A percentile compares a stretch with the other conserved stretches of the same genome.
phyloP scores from a whole-genome alignment of 1,284 basidiomycete species.

The Trametes hirsuta region DNA sequence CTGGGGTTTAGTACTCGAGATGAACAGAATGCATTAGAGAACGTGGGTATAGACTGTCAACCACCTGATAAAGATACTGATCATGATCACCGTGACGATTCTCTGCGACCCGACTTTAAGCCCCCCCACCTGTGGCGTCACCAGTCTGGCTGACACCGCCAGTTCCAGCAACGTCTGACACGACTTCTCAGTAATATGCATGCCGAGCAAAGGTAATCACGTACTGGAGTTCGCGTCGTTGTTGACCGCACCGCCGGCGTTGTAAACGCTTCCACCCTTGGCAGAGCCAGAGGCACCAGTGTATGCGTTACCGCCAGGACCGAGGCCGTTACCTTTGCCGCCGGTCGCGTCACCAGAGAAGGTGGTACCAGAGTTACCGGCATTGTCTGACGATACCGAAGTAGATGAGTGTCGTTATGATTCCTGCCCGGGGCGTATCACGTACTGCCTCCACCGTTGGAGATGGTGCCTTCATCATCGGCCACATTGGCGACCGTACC shows the following conservation, averaged over 20 bases:
- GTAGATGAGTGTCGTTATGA: background rate
- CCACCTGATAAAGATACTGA: conserved; percentile 18
- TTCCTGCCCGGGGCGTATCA: background rate
- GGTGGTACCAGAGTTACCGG: conserved; percentile 28
- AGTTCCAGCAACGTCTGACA: conserved; percentile 19
- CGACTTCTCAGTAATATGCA: background rate
- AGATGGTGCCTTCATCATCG: conserved; percentile 11
- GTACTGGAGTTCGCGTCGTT: conserved; percentile 28
- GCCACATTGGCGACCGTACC: conserved; percentile 27
- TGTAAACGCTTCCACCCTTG: conserved; percentile 29
- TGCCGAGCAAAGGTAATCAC: background rate
- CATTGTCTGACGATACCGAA: conserved; percentile 16
- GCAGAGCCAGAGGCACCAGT: conserved; percentile 31
- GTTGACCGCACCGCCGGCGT: conserved; percentile 25
- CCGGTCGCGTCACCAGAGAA: conserved; percentile 31
- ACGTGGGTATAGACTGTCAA: conserved; percentile 29
- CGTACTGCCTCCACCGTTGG: conserved; percentile 22
- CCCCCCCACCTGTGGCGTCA: conserved; percentile 28
- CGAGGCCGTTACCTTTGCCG: conserved; percentile 30
- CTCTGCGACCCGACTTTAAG: conserved; percentile 22
- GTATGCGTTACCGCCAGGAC: conserved; percentile 38
- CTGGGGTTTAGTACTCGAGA: background rate
- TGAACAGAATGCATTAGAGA: conserved; percentile 14
- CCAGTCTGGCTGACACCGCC: conserved; percentile 27
- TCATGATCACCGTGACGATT: conserved; percentile 11